Base-by-base conservation (phyloP, 164 flowering plant genomes). In the Macadamia tetraphylla region DNA sequence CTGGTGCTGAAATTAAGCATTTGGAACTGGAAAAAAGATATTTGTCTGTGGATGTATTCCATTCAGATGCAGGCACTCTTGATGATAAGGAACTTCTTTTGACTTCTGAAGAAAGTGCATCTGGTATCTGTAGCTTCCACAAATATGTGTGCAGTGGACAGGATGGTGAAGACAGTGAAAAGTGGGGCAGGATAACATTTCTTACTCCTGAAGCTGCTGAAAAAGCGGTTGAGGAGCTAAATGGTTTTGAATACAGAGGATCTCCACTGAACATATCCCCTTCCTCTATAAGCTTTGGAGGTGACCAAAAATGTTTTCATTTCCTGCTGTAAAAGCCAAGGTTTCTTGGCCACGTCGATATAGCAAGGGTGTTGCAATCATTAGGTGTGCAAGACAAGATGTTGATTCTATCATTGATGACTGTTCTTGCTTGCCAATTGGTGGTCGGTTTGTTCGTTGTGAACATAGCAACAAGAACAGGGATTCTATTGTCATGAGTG, bases 1-100 rank as follows among this genome's bases (percentile, higher is more conserved):
- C 89, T 80, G 98, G 99, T 74, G 99, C 94, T 60, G 84, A 81
- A 79, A 85, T 95, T 61, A 90, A 79, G 80, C 94, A 92, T 80
- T 75, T 95, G 66, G 99, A 95, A 73, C 86, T 95, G 63, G 83
- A 85, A 18, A 86, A 83, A 67, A 82, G 90, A 71, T 82, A 29
- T 70, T 78, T 95, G 69, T 76, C 81, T 35, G 91, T 95, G 40
- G 92, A 95, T 72, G 73, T 91, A 23, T 76, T 55, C 66, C 77
- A 71, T 75, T 71, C 87, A 18, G 76, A 77, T 72, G 71, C 58
- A 2, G 71, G 75, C 60, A 62, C 69, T n/a, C 49, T 86, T 64
- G 81, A 81, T 74, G 97, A 95, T 58, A 92, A 85, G 82, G 89
- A 88, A 74, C 86, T 95, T 44, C 55, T 92, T 40, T 60, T 69